These are phyloP conservation scores for Aspergillus tanneri DNA, from an alignment of 2,329 filamentous ascomycete genomes.

Conservation along the genomic window DNA sequence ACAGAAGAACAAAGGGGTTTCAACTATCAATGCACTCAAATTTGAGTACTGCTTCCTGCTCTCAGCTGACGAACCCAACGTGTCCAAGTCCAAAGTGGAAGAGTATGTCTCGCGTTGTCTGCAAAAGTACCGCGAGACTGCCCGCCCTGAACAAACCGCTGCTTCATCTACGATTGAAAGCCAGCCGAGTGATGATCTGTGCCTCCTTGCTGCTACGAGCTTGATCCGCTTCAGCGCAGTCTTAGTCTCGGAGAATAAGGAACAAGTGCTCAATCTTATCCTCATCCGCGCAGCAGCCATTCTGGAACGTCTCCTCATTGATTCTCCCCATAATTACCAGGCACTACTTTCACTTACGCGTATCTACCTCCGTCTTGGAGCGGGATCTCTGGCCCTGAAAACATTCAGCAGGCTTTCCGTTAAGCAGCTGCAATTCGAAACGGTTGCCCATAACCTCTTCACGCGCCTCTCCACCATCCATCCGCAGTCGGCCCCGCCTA, in stretches of 20 bases:
- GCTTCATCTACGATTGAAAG: slow-evolving; percentile 42
- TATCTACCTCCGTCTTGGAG: slow-evolving; percentile 46
- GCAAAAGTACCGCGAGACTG: slow-evolving; percentile 30
- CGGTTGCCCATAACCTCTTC: slow-evolving; percentile 48
- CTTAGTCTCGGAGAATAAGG: slow-evolving; percentile 17
- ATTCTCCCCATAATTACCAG: slow-evolving; percentile 50
- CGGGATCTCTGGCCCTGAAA: slow-evolving; percentile 47
- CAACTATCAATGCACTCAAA: slow-evolving; percentile 45
- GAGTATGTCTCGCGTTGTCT: slow-evolving; percentile 43
- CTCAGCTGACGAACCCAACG: slow-evolving; percentile 29
- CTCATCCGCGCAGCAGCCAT: slow-evolving; percentile 41
- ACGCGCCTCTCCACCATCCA: slow-evolving; percentile 50
- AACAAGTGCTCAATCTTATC: slow-evolving; percentile 26
- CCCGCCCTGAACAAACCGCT: slow-evolving; percentile 23
- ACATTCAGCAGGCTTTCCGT: slow-evolving; percentile 47
- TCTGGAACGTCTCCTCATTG: slow-evolving; percentile 39
- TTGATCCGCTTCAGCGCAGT: slow-evolving; percentile 35
- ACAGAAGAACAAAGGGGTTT: slow-evolving; percentile 28
- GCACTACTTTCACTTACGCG: slow-evolving; percentile 46
- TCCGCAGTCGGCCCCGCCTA: slow-evolving; percentile 42
- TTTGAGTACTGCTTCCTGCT: slow-evolving; percentile 44
- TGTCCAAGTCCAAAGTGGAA: slow-evolving; percentile 30
- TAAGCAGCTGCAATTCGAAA: slow-evolving; percentile 52
- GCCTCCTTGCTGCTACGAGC: slow-evolving; percentile 44
- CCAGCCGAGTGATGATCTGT: slow-evolving; percentile 45